Percentiles rank a stretch among this genome's conserved stretches.
Evolutionary conservation across 306 rosid genomes (phyloP).

Genomic region (Geum urbanum): DNA sequence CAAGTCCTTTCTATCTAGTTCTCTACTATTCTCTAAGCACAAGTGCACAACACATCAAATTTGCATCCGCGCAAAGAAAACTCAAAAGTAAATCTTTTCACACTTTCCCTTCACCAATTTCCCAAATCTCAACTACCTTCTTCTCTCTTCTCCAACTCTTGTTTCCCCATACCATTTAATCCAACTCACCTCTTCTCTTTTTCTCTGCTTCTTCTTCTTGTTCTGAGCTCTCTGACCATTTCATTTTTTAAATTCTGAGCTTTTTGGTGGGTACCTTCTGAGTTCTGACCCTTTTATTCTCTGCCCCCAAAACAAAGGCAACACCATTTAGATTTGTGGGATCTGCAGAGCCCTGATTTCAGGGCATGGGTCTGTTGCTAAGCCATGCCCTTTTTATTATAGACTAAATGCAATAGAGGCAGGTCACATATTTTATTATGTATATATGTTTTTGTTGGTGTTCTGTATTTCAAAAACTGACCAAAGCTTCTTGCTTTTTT

Average conservation of each 20-base stretch:
- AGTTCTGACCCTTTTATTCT: slow-evolving; percentile 49
- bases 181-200: slow-evolving; percentile 9
- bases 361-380: slow-evolving; percentile 51
- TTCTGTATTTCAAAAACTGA: neutral
- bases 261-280: slow-evolving; percentile 48
- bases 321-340: slow-evolving; percentile 28
- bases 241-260: slow-evolving; percentile 31
- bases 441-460: neutral
- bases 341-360: slow-evolving; percentile 39
- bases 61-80: neutral
- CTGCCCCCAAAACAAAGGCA: slow-evolving; percentile 49
- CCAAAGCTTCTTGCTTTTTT: neutral
- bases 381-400: slow-evolving; percentile 21
- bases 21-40: neutral
- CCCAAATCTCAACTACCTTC: slow-evolving; percentile 30
- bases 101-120: slow-evolving; percentile 31
- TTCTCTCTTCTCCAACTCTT: neutral
- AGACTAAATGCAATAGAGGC: neutral
- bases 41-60: slow-evolving; percentile 13
- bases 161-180: neutral
- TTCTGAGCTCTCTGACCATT: neutral
- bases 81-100: too few relatives aligned
- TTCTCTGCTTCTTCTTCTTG: slow-evolving; percentile 24
- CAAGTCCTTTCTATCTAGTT: slow-evolving; percentile 31
- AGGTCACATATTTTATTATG: neutral